A percentile compares a stretch with the other conserved stretches of the same genome.
These are phyloP conservation scores for Cyberlindnera lachancei DNA, from an alignment of 805 yeast species.

Conservation along the genomic window DNA sequence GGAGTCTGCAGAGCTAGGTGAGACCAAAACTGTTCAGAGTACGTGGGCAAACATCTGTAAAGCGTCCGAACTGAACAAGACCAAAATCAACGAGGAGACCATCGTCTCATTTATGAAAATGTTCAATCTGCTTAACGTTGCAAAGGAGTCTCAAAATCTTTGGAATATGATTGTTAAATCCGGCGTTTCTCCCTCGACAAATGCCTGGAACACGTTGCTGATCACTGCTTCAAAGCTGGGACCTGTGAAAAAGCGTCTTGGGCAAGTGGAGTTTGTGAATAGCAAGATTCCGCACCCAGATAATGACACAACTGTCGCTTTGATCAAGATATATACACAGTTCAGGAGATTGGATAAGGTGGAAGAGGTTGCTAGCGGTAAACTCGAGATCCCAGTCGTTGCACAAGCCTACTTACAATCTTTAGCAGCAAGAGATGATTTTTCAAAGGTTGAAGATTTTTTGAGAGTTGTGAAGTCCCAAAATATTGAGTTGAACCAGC, in stretches of 20 bases:
- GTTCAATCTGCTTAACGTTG: conserved; percentile 30
- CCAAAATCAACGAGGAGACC: conserved; percentile 33
- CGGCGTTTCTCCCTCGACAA: conserved; percentile 34
- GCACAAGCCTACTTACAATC: conserved; percentile 18
- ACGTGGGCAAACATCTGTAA: conserved; percentile 14
- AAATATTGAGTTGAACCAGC: conserved; percentile 36
- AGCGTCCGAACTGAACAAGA: conserved; percentile 22
- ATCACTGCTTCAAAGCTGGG: conserved; percentile 33
- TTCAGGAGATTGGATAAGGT: conserved; percentile 33
- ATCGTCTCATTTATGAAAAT: conserved; percentile 39
- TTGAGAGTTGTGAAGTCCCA: conserved; percentile 12
- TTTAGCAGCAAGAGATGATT: conserved; percentile 9
- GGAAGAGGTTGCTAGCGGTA: conserved; percentile 22
- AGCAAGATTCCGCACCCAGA: conserved; percentile 33
- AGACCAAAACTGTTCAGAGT: conserved; percentile 9
- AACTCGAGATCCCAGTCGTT: conserved; percentile 27
- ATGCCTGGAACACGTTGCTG: conserved; percentile 54
- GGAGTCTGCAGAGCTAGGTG: conserved; percentile 12
- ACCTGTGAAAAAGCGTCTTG: conserved; percentile 22
- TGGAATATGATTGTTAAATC: conserved; percentile 42
- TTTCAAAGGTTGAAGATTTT: conserved; percentile 8
- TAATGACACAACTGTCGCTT: conserved; percentile 39
- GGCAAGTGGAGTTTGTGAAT: conserved; percentile 32
- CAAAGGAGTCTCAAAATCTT: conserved; percentile 32
- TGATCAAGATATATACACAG: conserved; percentile 43